Base-by-base conservation (phyloP, 805 yeast species). In the Candida oleophila region DNA sequence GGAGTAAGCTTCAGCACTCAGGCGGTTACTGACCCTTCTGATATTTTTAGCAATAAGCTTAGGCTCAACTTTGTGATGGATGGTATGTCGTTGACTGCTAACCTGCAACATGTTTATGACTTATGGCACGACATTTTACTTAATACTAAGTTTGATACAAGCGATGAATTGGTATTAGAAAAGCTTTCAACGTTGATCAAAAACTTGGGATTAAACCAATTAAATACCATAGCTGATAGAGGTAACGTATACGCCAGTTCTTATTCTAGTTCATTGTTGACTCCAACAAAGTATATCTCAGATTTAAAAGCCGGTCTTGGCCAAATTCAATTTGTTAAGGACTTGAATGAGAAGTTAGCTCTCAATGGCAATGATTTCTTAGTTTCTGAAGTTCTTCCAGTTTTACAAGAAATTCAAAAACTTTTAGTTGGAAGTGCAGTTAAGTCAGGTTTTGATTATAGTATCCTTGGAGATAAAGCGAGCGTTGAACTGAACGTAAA, bases 161-260 rank as follows among this genome's bases (percentile, higher is more conserved):
- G 57, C 7, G 61, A 62, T 33, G 61, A 55, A 2, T 59, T 51
- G 2, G 73, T 69, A 4, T 69, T 81, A 42, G 85, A 82, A 44
- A 92, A 90, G 59, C 71, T 94, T 48, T 73, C 80, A 47, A 81
- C 87, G 1, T 71, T 94, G 57, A 80, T 94, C 37, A 86, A 86
- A 57, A 78, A 85, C 36, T 64, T 85, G 56, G 85, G 87, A 0
- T 83, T 90, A 30, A 91, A 89, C 55, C 87, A 88, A 57, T 71
- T 89, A 47, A 83, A 91, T 56, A 73, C 78, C 4, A 81, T 94
- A 43, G 91, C 96, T 8, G 94, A 91, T 47, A 73, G 86, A 46
- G 99, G 99, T 0, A 97, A 94, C 60, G 70, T 84, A 1, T 91
- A 78, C 65, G 96, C 98, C 2, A 77, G 82, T 54, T 73, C 82